phyloP scores from a whole-genome alignment of 805 yeast genomes.

The Saccharomycopsis lassenensis region DNA sequence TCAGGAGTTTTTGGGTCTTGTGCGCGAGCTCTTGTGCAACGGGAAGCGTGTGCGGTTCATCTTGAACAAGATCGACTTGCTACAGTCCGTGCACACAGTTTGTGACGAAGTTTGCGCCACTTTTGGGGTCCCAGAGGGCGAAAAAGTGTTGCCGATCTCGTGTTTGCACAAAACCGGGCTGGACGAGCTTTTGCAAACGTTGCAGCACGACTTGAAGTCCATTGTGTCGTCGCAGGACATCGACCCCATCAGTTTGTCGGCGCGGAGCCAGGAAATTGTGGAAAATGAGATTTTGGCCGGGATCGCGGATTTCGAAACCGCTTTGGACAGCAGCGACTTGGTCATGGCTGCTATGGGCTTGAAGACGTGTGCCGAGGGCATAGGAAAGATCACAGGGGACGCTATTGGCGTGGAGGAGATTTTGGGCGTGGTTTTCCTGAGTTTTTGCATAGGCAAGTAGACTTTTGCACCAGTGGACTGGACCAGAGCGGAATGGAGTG shows the following conservation, averaged over 20 bases:
- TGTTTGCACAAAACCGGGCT: conserved; percentile 53
- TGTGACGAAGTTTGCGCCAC: too few relatives aligned
- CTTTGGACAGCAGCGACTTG: conserved; percentile 49
- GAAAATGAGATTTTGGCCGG: conserved; percentile 69
- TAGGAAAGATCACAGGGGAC: conserved; percentile 88
- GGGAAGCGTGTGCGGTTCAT: conserved; percentile 32
- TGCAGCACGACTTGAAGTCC: conserved; percentile 37
- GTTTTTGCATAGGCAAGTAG: conserved; percentile 88
- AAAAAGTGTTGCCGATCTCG: conserved; percentile 40
- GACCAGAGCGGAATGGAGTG: not conserved
- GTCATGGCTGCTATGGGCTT: conserved; percentile 75
- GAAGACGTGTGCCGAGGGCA: conserved; percentile 65
- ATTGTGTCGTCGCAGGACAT: conserved; percentile 39
- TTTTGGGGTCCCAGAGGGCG: too few relatives aligned
- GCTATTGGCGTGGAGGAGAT: conserved; percentile 84
- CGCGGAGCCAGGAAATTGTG: conserved; percentile 65
- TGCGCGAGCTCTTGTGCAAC: conserved; percentile 56
- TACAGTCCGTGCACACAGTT: too few relatives aligned
- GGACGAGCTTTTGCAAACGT: conserved; percentile 28
- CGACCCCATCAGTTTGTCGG: conserved; percentile 64
- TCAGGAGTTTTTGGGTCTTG: too few relatives aligned
- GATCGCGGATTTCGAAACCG: conserved; percentile 46
- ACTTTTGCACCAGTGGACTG: not conserved
- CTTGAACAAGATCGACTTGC: conserved; percentile 52
- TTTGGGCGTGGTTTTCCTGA: conserved; percentile 80